These are phyloP conservation scores for Pueraria montana DNA, from an alignment of 306 rosid genomes.

Conservation along the genomic window DNA sequence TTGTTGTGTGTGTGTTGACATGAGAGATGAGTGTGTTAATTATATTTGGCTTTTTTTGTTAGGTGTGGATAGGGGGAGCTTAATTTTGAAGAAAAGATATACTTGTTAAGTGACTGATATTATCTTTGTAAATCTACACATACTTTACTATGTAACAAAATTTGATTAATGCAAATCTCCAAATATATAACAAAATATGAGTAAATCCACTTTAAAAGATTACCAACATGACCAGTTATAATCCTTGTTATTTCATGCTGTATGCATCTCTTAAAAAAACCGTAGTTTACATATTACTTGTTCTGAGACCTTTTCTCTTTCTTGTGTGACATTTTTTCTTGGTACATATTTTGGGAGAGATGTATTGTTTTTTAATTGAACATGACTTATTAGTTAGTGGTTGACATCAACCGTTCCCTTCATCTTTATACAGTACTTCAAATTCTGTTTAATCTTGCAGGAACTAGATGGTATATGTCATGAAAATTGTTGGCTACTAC, in stretches of 20 bases:
- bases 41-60: too few relatives aligned
- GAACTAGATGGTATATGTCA: constrained; percentile 54
- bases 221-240: constrained; percentile 2
- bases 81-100: neutral
- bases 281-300: too few relatives aligned
- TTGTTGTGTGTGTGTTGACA: too few relatives aligned
- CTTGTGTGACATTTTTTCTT: too few relatives aligned
- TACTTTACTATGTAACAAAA: neutral
- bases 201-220: neutral
- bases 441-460: constrained; percentile 48
- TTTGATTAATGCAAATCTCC: neutral
- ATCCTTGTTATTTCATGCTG: constrained; percentile 7
- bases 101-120: neutral
- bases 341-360: neutral
- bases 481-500: constrained; percentile 66
- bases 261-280: neutral
- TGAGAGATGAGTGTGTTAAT: too few relatives aligned
- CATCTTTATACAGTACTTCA: constrained; percentile 4
- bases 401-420: neutral
- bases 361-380: neutral
- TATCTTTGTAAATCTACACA: neutral
- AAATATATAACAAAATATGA: neutral
- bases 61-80: neutral
- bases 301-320: too few relatives aligned
- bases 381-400: constrained; percentile 22